Conservation (phyloP, 1,139 yeast species). For the Hansenula anomala region DNA sequence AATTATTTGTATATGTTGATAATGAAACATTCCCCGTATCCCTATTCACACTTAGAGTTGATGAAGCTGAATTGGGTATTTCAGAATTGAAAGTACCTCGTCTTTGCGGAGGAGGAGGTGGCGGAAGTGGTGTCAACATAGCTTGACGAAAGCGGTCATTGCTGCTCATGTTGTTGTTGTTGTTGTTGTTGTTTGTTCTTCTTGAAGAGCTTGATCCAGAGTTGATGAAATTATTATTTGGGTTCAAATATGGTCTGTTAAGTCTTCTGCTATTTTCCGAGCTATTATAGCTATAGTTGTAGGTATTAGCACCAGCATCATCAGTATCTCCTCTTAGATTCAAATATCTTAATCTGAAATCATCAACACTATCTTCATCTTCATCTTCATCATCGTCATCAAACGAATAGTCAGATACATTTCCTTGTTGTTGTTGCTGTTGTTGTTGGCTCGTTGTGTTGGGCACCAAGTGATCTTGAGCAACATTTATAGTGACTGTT, state of each 20-base stretch:
- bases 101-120: not conserved
- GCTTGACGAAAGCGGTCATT: not conserved
- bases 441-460: not conserved
- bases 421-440: no score
- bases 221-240: not conserved
- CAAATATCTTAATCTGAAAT: not conserved
- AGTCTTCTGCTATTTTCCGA: no score
- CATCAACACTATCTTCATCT: not conserved
- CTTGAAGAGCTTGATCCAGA: no score
- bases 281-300: no score
- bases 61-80: not conserved
- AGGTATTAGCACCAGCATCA: no score
- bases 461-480: not conserved
- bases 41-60: slow-evolving; percentile 1
- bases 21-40: slow-evolving; percentile 1
- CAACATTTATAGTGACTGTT: not conserved
- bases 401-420: slow-evolving; percentile 3
- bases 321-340: not conserved
- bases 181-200: no score
- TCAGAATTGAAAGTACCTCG: not conserved
- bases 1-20: not conserved
- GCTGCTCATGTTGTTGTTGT: no score
- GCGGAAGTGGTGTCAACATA: not conserved
- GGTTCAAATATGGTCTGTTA: not conserved
- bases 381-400: slow-evolving; percentile 6